Evolutionary conservation across 1,284 basidiomycete species (phyloP).

Genomic region (Ganoderma multipileum): DNA sequence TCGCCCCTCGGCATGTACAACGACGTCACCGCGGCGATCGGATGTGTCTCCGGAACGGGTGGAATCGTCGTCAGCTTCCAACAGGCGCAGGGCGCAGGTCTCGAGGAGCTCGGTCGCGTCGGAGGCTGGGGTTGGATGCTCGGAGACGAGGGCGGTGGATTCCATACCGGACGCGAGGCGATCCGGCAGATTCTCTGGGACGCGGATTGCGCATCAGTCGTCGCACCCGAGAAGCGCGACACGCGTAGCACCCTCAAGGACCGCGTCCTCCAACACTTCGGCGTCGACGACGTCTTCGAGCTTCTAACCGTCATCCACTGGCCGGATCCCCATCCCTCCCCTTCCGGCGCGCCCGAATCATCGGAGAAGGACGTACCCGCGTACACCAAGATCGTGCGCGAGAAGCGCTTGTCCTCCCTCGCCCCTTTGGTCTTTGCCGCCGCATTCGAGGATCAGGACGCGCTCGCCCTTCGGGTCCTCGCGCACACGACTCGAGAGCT

Average conservation of each 20-base stretch:
- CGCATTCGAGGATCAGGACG: conserved; percentile 69
- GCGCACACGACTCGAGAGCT: conserved; percentile 56
- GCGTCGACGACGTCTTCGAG: conserved; percentile 63
- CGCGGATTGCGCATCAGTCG: conserved; percentile 60
- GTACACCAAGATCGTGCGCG: conserved; percentile 54
- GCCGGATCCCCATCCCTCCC: conserved; percentile 49
- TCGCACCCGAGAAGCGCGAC: conserved; percentile 34
- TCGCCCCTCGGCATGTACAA: conserved; percentile 66
- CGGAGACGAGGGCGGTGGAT: conserved; percentile 83
- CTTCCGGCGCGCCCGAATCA: conserved; percentile 22
- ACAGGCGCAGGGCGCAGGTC: conserved; percentile 42
- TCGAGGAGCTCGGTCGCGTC: conserved; percentile 68
- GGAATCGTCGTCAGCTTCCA: conserved; percentile 71
- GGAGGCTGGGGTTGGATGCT: conserved; percentile 88
- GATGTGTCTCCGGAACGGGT: conserved; percentile 77
- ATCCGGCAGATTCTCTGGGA: conserved; percentile 68
- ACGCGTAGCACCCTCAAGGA: conserved; percentile 36
- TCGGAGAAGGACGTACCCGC: conserved; percentile 36
- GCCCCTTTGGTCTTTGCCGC: conserved; percentile 75
- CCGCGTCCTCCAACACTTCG: conserved; percentile 60
- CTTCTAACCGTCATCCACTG: conserved; percentile 66
- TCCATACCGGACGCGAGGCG: conserved; percentile 75
- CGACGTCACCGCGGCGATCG: conserved; percentile 66
- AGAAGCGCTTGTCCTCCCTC: conserved; percentile 77
- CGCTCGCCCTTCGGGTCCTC: conserved; percentile 66